Evolutionary conservation across 345 rosid genomes (phyloP), one percentile per base, ranked within the genome.

Genomic region (Microthlaspi erraticum): DNA sequence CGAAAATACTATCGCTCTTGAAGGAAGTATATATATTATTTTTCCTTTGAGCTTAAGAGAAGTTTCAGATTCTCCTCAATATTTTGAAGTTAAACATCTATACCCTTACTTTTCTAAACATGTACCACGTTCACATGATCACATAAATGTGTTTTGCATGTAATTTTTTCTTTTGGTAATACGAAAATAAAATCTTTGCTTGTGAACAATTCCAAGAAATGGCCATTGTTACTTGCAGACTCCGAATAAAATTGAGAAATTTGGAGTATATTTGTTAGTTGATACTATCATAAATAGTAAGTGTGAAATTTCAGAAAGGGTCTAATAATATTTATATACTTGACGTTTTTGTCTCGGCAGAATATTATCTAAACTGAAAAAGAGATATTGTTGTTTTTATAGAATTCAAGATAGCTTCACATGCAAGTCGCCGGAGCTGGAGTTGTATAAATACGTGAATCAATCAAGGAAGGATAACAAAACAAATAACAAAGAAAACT

Each of bases 371-470:
- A 39, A 38, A 50, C 6, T 44, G 44, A 11, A 26, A 26, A 33
- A 43, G 32, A 2, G 31, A 17, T 29, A 23, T 19, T 39, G 29
- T 11, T 29, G 56, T 26, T 32, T 31, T 48, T 10, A 60, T 20
- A 14, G 16, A 11, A 52, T 5, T 16, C 16, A 12, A 0, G 16
- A 18, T 64, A 65, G 39, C 43, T 66, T 74, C 8, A 58, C 31
- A 41, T 58, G 32, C 60, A 66, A 58, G 61, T 39, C 7, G 58
- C 32, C 1, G 12, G 45, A 32, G 26, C 14, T 49, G 14, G 61
- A 41, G 45, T 49, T 31, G 61, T 74, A 74, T 74, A 66, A 41
- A 74, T 74, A 66, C 4, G 14, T 59, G 61, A 59, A 66, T 20
- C 42, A 34, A 33, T 50, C 32, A 41, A 41, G 16, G 0, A 66